Conservation (phyloP, 345 rosid genomes). For the Euphorbia lathyris region DNA sequence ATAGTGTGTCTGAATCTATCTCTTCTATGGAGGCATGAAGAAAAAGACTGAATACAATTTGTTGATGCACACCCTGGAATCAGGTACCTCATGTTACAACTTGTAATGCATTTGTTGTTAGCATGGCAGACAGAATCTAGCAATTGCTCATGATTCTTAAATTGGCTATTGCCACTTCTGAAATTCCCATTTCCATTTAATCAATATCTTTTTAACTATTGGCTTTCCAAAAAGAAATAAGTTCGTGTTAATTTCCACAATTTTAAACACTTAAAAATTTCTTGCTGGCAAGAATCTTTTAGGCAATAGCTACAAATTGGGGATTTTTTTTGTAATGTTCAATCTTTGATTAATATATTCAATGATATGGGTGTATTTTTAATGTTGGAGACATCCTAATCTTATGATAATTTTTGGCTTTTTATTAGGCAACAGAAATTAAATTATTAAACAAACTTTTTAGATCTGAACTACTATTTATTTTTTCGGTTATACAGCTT, state of each 20-base stretch:
- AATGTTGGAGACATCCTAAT: not conserved
- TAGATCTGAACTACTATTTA: not conserved
- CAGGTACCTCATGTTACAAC: constrained; percentile 13
- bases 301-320: not conserved
- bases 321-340: not conserved
- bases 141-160: constrained; percentile 6
- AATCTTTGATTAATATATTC: not conserved
- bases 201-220: not conserved
- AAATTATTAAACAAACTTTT: not conserved
- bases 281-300: not conserved
- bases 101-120: constrained; percentile 15
- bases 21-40: constrained; percentile 8
- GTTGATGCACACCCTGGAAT: constrained; percentile 13
- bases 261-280: not conserved
- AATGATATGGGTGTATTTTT: not conserved
- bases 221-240: too few relatives aligned
- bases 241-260: not conserved
- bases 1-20: not conserved
- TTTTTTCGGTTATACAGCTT: not conserved
- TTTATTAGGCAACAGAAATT: too few relatives aligned
- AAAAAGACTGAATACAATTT: not conserved
- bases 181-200: not conserved
- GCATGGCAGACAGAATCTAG: constrained; percentile 45
- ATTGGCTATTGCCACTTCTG: not conserved
- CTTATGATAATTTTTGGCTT: not conserved